phyloP scores from a whole-genome alignment of 2,329 filamentous ascomycete genomes.

The Alternaria angustiovoidea region DNA sequence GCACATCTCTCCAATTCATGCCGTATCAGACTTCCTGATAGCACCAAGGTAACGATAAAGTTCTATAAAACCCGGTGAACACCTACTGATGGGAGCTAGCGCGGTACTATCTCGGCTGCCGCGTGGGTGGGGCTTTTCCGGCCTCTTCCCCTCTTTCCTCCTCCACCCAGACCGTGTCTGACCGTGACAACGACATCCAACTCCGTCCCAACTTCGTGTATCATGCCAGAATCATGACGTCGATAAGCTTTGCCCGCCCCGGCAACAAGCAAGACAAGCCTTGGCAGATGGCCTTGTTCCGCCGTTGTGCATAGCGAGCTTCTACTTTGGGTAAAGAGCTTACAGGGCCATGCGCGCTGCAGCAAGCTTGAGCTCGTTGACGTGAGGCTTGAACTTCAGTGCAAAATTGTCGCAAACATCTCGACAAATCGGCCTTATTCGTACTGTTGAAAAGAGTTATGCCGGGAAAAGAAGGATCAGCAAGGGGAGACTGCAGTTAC shows the following conservation, averaged over 20 bases:
- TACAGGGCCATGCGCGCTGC: constrained; percentile 1
- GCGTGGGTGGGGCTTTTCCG: not conserved
- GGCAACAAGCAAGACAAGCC: constrained; percentile 20
- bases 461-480: not conserved
- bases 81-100: constrained; percentile 10
- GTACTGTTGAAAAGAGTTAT: not conserved
- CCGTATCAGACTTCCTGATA: not conserved
- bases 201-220: not conserved
- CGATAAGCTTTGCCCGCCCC: constrained; percentile 23
- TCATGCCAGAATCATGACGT: constrained; percentile 27
- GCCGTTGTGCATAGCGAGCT: constrained; percentile 23
- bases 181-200: not conserved
- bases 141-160: constrained; percentile 13
- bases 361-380: constrained; percentile 1
- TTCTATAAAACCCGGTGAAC: not conserved
- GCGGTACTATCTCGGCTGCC: not conserved
- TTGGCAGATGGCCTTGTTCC: constrained; percentile 21
- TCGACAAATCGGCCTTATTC: not conserved
- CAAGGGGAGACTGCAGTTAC: not conserved
- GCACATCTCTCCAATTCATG: not conserved
- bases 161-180: constrained; percentile 1
- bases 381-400: not conserved
- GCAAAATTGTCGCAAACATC: not conserved
- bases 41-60: constrained; percentile 1
- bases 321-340: constrained; percentile 23